These are phyloP conservation scores for Prillingera fragicola DNA, from an alignment of 1,284 basidiomycete genomes.

Conservation along the genomic window DNA sequence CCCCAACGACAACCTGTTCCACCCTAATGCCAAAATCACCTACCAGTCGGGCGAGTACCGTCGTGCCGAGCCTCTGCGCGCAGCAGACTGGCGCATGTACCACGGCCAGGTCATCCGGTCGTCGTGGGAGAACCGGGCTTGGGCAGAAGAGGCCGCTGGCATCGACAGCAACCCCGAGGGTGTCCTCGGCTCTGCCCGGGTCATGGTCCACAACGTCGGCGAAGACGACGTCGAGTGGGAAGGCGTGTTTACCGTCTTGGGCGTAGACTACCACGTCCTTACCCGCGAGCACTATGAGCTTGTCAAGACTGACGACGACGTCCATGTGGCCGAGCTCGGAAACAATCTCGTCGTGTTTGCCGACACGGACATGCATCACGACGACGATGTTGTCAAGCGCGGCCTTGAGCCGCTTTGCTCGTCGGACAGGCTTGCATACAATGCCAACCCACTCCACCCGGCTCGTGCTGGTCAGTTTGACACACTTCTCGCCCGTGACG, in stretches of 20 bases:
- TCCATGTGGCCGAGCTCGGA: slow-evolving; percentile 54
- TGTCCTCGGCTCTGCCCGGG: slow-evolving; percentile 63
- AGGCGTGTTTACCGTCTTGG: slow-evolving; percentile 66
- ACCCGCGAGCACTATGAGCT: slow-evolving; percentile 66
- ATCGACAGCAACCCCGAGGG: slow-evolving; percentile 17
- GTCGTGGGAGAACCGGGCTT: slow-evolving; percentile 48
- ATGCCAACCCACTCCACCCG: slow-evolving; percentile 59
- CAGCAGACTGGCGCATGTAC: slow-evolving; percentile 52
- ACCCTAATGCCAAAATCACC: slow-evolving; percentile 63
- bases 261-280: slow-evolving; percentile 66
- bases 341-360: slow-evolving; percentile 61
- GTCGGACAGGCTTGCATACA: slow-evolving; percentile 65
- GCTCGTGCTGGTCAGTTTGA: slow-evolving; percentile 33
- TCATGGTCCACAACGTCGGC: slow-evolving; percentile 61
- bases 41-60: slow-evolving; percentile 9
- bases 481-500: slow-evolving; percentile 22
- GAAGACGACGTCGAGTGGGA: slow-evolving; percentile 60
- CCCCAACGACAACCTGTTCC: slow-evolving; percentile 69
- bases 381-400: no score
- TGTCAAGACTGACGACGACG: slow-evolving; percentile 54
- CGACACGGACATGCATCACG: slow-evolving; percentile 48
- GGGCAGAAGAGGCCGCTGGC: slow-evolving; percentile 27
- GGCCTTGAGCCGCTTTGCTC: slow-evolving; percentile 51
- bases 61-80: slow-evolving; percentile 21
- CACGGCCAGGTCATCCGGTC: slow-evolving; percentile 63